A percentile compares a stretch with the other conserved stretches of the same genome.
Conservation (phyloP, 148 eudicot genomes). For the Rhododendron kiyosumense region DNA sequence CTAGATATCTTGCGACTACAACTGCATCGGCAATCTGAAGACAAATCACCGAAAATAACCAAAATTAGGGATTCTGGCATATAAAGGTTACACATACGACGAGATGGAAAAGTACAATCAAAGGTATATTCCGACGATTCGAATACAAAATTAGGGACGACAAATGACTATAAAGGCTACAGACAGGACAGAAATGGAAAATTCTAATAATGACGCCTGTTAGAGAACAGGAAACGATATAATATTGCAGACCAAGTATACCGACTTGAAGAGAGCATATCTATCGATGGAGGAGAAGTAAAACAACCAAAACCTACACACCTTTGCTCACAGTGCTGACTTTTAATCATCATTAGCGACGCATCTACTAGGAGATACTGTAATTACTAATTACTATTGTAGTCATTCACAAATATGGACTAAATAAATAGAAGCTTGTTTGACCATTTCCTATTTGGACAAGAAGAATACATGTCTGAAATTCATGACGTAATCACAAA, state of each 20-base stretch:
- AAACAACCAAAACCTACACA: neutral
- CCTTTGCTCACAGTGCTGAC: neutral
- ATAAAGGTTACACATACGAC: neutral
- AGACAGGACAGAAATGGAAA: neutral
- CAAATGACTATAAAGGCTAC: neutral
- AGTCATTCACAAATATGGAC: neutral
- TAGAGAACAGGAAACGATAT: neutral
- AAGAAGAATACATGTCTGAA: neutral
- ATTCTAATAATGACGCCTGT: neutral
- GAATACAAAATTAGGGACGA: neutral
- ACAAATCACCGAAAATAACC: neutral
- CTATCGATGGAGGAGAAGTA: neutral
- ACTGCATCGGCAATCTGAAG: constrained; percentile 87
- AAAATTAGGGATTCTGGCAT: neutral
- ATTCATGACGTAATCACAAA: neutral
- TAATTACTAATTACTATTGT: neutral
- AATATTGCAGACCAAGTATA: neutral
- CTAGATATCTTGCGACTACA: constrained; percentile 70
- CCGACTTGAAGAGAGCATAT: neutral
- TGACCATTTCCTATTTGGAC: neutral
- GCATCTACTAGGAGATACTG: neutral
- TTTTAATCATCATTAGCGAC: neutral
- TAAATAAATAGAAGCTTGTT: neutral
- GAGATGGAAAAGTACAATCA: neutral
- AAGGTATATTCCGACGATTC: neutral